phyloP scores from a whole-genome alignment of 1,139 yeast genomes.

The Geotrichum reessii region DNA sequence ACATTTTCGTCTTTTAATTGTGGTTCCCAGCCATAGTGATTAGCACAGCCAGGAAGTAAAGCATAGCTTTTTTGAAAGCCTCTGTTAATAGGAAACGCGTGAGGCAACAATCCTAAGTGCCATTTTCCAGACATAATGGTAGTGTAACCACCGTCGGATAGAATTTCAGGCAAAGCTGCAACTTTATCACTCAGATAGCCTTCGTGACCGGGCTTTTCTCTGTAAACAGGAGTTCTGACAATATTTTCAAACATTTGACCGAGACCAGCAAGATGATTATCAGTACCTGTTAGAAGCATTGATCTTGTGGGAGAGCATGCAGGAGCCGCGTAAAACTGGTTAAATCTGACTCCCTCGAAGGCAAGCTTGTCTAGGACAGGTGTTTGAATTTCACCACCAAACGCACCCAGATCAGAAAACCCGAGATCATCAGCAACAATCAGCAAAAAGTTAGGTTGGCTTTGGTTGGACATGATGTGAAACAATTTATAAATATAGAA shows the following conservation, averaged over 20 bases:
- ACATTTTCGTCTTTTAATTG: conserved; percentile 31
- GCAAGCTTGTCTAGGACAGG: conserved; percentile 49
- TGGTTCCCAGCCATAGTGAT: conserved; percentile 49
- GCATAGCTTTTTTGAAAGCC: conserved; percentile 51
- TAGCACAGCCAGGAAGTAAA: conserved; percentile 54
- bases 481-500: too few species aligned
- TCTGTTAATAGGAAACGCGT: conserved; percentile 47
- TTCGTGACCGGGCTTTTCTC: conserved; percentile 51
- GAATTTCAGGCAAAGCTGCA: conserved; percentile 49
- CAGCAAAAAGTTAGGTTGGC: conserved; percentile 45
- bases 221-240: conserved; percentile 22
- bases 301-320: conserved; percentile 64
- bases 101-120: conserved; percentile 50
- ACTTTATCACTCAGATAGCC: conserved; percentile 50
- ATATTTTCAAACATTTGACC: conserved; percentile 56
- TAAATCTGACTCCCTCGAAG: conserved; percentile 43
- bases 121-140: conserved; percentile 53
- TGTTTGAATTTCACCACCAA: conserved; percentile 55
- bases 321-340: conserved; percentile 59
- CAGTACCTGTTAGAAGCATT: conserved; percentile 57
- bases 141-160: conserved; percentile 47
- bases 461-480: too few species aligned
- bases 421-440: conserved; percentile 61
- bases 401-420: conserved; percentile 50
- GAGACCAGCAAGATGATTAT: conserved; percentile 55